Evolutionary conservation across 1,284 basidiomycete genomes (phyloP).

Genomic region (Moesziomyces aphidis): DNA sequence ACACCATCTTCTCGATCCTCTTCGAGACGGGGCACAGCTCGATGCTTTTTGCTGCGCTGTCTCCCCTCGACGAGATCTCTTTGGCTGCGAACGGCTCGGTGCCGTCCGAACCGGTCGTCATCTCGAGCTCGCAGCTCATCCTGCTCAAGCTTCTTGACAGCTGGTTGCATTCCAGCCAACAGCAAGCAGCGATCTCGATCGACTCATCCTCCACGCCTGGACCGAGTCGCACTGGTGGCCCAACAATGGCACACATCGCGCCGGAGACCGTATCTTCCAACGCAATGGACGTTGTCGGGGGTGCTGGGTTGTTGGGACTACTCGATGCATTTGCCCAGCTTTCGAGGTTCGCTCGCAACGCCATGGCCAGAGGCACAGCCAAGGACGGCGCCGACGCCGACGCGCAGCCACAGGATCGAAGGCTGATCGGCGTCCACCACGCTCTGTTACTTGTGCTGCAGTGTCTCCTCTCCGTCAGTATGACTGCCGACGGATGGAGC

Average conservation of each 20-base stretch:
- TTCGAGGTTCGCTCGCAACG: slow-evolving; percentile 31
- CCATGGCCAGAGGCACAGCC: slow-evolving; percentile 33
- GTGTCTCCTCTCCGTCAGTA: slow-evolving; percentile 39
- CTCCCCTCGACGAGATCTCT: slow-evolving; percentile 22
- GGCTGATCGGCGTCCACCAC: slow-evolving; percentile 44
- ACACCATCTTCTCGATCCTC: slow-evolving; percentile 42
- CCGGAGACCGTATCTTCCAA: neutral
- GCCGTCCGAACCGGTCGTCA: slow-evolving; percentile 15
- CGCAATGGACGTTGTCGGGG: neutral
- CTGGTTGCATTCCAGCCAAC: slow-evolving; percentile 40
- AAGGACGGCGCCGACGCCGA: slow-evolving; percentile 17
- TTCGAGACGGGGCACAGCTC: slow-evolving; percentile 34
- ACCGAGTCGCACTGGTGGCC: neutral
- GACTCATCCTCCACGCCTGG: neutral
- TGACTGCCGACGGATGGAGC: slow-evolving; percentile 43
- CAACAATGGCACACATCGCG: neutral
- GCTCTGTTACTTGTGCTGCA: slow-evolving; percentile 45
- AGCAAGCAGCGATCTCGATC: neutral
- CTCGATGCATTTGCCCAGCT: slow-evolving; percentile 24
- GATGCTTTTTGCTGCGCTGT: slow-evolving; percentile 18
- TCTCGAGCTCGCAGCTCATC: slow-evolving; percentile 43
- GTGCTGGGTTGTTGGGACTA: slow-evolving; percentile 17
- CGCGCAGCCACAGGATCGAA: slow-evolving; percentile 33
- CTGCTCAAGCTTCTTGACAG: slow-evolving; percentile 51
- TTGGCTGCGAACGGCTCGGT: neutral